A percentile compares a stretch with the other conserved stretches of the same genome.
Conservation (phyloP, 2,329 filamentous ascomycete species). For the Trichoderma pleuroti region DNA sequence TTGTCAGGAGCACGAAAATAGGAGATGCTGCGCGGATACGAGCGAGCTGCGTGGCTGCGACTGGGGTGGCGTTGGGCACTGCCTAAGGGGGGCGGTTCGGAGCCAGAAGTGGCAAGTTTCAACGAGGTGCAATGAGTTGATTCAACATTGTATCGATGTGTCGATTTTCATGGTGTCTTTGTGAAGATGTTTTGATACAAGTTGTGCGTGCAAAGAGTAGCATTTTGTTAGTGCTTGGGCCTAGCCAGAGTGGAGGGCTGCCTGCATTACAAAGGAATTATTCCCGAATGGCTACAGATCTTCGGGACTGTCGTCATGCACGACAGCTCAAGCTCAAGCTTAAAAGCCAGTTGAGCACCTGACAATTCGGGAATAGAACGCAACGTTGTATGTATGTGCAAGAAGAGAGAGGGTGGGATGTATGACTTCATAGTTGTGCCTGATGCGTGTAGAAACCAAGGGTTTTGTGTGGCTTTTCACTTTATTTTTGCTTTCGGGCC, state of each 20-base stretch:
- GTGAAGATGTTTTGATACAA: background rate
- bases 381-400: background rate
- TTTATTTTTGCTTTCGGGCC: background rate
- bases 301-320: slow-evolving; percentile 6
- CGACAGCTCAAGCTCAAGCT: background rate
- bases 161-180: background rate
- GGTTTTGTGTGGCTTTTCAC: background rate
- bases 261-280: background rate
- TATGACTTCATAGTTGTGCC: slow-evolving; percentile 1
- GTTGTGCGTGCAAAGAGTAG: background rate
- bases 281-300: slow-evolving; percentile 8
- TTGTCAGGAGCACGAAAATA: background rate
- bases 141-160: background rate
- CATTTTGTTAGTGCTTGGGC: background rate
- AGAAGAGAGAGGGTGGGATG: background rate
- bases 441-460: background rate
- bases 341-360: background rate
- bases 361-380: background rate
- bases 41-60: background rate
- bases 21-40: background rate
- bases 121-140: background rate
- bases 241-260: background rate
- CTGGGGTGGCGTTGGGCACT: background rate
- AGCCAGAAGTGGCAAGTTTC: background rate
- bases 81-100: background rate